phyloP scores from a whole-genome alignment of 805 yeast species.

The Candida orba region DNA sequence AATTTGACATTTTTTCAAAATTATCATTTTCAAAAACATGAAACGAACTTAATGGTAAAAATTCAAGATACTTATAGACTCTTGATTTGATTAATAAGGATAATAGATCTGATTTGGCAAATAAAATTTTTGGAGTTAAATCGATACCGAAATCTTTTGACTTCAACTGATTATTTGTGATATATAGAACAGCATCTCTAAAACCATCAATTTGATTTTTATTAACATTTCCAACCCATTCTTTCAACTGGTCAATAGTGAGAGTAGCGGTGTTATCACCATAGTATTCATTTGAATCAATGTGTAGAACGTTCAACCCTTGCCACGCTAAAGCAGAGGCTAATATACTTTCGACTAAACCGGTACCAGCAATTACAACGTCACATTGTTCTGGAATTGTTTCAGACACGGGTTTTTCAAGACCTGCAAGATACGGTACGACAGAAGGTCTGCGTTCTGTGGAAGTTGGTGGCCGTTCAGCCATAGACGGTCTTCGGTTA shows the following conservation, averaged over 20 bases:
- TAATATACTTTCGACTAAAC: conserved; percentile 75
- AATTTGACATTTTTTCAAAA: conserved; percentile 77
- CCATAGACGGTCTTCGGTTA: conserved; percentile 56
- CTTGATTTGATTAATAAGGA: conserved; percentile 73
- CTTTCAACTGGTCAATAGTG: conserved; percentile 76
- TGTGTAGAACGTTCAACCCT: conserved; percentile 90
- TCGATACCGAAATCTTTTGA: conserved; percentile 84
- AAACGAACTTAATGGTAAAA: conserved; percentile 79
- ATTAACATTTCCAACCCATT: conserved; percentile 76
- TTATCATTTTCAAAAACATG: conserved; percentile 92
- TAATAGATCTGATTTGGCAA: conserved; percentile 84
- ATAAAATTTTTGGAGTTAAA: conserved; percentile 76
- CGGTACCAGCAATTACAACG: conserved; percentile 89
- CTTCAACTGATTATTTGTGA: conserved; percentile 44
- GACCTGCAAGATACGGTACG: conserved; percentile 68
- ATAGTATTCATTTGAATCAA: conserved; percentile 77
- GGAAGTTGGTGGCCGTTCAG: conserved; percentile 50
- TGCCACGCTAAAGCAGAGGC: conserved; percentile 98
- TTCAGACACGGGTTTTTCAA: conserved; percentile 64
- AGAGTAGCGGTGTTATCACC: conserved; percentile 87
- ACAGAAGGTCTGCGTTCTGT: conserved; percentile 29
- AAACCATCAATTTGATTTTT: conserved; percentile 30
- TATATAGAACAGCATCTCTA: conserved; percentile 70
- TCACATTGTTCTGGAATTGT: conserved; percentile 68
- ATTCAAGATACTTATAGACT: conserved; percentile 87